phyloP scores from a whole-genome alignment of 169 alveolate species.

The Babesia gibsoni region DNA sequence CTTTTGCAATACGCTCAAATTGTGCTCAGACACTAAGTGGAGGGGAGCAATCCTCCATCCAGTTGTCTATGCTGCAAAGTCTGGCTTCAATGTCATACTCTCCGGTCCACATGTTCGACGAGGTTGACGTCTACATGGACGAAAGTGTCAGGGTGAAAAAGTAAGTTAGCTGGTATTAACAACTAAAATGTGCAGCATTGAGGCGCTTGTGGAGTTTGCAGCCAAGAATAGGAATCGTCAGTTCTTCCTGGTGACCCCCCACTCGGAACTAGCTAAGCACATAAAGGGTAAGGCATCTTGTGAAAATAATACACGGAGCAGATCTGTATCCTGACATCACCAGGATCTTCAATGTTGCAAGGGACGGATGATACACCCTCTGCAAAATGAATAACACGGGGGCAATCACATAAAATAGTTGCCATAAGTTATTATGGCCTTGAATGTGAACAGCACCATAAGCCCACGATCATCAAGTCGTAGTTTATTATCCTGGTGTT shows the following conservation, averaged over 20 bases:
- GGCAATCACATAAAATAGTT: too few species aligned
- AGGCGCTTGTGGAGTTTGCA: conserved; percentile 57
- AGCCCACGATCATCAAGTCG: too few species aligned
- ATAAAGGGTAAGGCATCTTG: conserved; percentile 19
- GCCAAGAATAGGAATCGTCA: conserved; percentile 44
- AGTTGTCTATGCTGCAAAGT: conserved; percentile 64
- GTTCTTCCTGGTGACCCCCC: conserved; percentile 65
- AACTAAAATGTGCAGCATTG: conserved; percentile 19
- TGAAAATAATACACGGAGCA: background rate
- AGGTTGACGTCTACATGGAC: conserved; percentile 67
- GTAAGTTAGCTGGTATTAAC: background rate
- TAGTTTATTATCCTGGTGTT: too few species aligned
- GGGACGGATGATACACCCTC: conserved; percentile 7
- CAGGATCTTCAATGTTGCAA: conserved; percentile 47
- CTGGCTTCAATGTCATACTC: conserved; percentile 57
- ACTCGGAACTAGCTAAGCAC: conserved; percentile 61
- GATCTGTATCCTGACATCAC: conserved; percentile 51
- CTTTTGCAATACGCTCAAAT: too few species aligned
- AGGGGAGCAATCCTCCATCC: conserved; percentile 65
- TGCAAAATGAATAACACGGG: too few species aligned
- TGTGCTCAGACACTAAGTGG: conserved; percentile 67
- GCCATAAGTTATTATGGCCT: too few species aligned
- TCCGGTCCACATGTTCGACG: conserved; percentile 67
- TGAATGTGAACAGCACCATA: too few species aligned
- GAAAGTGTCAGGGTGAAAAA: conserved; percentile 56